Evolutionary conservation across 768 basidiomycete genomes (phyloP).

Genomic region (Tephrocybe sp.): DNA sequence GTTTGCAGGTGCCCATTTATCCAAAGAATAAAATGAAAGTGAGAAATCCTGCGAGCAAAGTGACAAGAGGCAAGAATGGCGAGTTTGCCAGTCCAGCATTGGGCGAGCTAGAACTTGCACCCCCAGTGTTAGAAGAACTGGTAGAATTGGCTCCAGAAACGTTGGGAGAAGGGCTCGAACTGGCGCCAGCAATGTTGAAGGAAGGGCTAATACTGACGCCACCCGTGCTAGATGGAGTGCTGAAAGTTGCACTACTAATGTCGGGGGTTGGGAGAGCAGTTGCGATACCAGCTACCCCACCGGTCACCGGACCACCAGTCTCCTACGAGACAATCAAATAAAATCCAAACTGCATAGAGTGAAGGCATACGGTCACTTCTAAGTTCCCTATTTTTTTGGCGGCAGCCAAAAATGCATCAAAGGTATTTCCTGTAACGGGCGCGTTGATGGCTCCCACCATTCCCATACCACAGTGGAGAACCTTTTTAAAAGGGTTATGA

Average conservation of each 20-base stretch:
- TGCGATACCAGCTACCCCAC: slow-evolving; percentile 39
- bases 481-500: slow-evolving; percentile 2
- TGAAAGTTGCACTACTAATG: neutral
- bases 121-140: too few species aligned
- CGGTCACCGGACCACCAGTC: slow-evolving; percentile 35
- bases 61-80: neutral
- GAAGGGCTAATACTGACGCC: too few species aligned
- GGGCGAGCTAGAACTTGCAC: neutral
- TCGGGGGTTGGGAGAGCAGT: slow-evolving; percentile 23
- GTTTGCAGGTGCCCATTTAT: neutral
- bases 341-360: neutral
- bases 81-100: slow-evolving; percentile 1
- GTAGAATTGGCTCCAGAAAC: too few species aligned
- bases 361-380: slow-evolving; percentile 28
- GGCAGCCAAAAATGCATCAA: slow-evolving; percentile 35
- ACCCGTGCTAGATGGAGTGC: too few species aligned
- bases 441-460: slow-evolving; percentile 54
- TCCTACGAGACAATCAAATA: slow-evolving; percentile 22
- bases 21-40: neutral
- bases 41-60: slow-evolving; percentile 2
- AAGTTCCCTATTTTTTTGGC: slow-evolving; percentile 33
- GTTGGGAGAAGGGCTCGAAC: too few species aligned
- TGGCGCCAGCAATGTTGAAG: too few species aligned
- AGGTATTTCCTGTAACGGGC: slow-evolving; percentile 41
- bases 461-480: slow-evolving; percentile 44